Conservation (phyloP, 257 asterid genomes). For the Fraxinus pennsylvanica region DNA sequence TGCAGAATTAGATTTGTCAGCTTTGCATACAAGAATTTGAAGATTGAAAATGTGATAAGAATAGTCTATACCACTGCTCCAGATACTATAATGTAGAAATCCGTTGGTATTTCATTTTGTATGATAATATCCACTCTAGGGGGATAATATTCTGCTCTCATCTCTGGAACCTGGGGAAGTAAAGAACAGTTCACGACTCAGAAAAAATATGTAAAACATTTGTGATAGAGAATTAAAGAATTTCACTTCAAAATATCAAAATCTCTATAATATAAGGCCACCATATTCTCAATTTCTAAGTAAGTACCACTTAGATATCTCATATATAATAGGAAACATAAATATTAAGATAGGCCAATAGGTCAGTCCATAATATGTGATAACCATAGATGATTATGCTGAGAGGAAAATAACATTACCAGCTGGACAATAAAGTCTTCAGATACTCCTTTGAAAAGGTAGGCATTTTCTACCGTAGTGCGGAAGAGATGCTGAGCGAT, state of each 20-base stretch:
- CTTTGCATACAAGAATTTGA: slow-evolving; percentile 19
- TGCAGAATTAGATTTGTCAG: slow-evolving; percentile 51
- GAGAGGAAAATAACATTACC: slow-evolving; percentile 50
- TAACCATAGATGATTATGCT: background rate
- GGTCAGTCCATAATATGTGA: background rate
- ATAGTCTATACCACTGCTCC: slow-evolving; percentile 78
- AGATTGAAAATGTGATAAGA: slow-evolving; percentile 7
- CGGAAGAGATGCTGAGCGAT: slow-evolving; percentile 87
- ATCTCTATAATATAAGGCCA: background rate
- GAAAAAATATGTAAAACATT: background rate
- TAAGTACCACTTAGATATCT: background rate
- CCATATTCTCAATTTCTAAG: background rate
- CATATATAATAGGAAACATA: background rate
- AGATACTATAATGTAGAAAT: slow-evolving; percentile 80
- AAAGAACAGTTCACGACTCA: background rate
- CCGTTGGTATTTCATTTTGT: slow-evolving; percentile 89
- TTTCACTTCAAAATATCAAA: background rate
- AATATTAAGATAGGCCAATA: background rate
- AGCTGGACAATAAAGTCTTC: slow-evolving; percentile 76
- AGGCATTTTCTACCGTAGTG: slow-evolving; percentile 54
- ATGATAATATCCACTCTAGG: slow-evolving; percentile 86
- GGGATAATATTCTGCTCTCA: slow-evolving; percentile 92
- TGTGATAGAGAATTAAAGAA: background rate
- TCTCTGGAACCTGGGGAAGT: slow-evolving; percentile 73
- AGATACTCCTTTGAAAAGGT: slow-evolving; percentile 79